Evolutionary conservation across 2,329 filamentous ascomycete species (phyloP), one percentile per base, ranked within the genome.

Genomic region (Tothia fuscella): DNA sequence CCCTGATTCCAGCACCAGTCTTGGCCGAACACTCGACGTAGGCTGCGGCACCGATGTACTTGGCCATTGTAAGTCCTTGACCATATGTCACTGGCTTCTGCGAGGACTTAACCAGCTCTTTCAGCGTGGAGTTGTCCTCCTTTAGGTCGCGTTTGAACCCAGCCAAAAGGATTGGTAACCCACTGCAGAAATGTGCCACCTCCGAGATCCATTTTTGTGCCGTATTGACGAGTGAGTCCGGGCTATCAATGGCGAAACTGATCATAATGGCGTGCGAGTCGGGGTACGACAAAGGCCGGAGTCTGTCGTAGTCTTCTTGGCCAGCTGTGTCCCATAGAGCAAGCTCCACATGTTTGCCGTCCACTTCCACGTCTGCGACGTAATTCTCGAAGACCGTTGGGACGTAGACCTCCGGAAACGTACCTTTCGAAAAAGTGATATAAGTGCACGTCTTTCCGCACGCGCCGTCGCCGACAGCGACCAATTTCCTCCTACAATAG

Each of bases 261-360:
- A 98, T 83, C 82, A 98, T 95, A 54, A 98, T 94, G 33, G 93
- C 79, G 58, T 98, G 91, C 41, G 91, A 96, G 59, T 96, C 91
- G 71, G 88, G 91, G 64, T 98, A 98, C 37, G 88, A 95, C 43
- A 98, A 76, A 49, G 87, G 93, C 56, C n/a, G n/a, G n/a, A n/a
- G n/a, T n/a, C n/a, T n/a, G n/a, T n/a, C n/a, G n/a, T n/a, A n/a
- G n/a, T n/a, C 91, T 70, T 98, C 91, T 66, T 98, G 91, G 19
- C 91, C 89, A 28, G 91, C 91, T 0, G 91, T 98, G 62, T 98
- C 91, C 91, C 91, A 98, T 46, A 98, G 74, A 45, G 88, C 95
- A 43, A 98, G 73, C 63, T 98, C 91, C 61, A 98, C 93, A 65
- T 96, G 89, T 41, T 88, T 84, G 58, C 82, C 87, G 60, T 98